A percentile compares a stretch with the other conserved stretches of the same genome.
Conservation (phyloP, 2,329 filamentous ascomycete species). For the Alternaria ethzedia region DNA sequence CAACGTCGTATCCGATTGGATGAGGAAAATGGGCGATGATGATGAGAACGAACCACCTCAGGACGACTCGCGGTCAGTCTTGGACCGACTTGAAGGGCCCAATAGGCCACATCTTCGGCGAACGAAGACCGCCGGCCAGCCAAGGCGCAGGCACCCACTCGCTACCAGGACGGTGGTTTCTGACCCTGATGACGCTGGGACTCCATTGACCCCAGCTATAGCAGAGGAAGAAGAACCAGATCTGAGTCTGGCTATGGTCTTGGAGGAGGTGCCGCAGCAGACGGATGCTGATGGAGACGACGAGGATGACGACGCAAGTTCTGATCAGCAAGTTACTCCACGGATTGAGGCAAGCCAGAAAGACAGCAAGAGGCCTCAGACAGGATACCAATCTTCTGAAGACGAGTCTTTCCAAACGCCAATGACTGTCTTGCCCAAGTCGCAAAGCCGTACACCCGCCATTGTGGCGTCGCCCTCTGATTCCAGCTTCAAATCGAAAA, state of each 20-base stretch:
- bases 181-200: constrained; percentile 58
- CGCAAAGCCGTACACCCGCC: constrained; percentile 35
- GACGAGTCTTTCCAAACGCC: constrained; percentile 55
- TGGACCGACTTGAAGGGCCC: constrained; percentile 64
- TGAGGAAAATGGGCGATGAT: constrained; percentile 70
- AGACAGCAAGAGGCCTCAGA: constrained; percentile 32
- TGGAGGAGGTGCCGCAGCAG: constrained; percentile 60
- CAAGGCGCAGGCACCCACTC: constrained; percentile 55
- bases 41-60: constrained; percentile 68
- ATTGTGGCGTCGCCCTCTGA: constrained; percentile 34
- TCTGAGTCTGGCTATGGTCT: constrained; percentile 47
- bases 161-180: constrained; percentile 62
- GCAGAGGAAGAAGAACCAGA: constrained; percentile 55
- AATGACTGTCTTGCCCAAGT: constrained; percentile 38
- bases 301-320: constrained; percentile 61
- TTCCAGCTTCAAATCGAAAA: constrained; percentile 42
- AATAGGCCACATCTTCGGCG: constrained; percentile 60
- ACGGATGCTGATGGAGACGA: constrained; percentile 90
- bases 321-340: constrained; percentile 29
- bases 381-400: constrained; percentile 45
- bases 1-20: constrained; percentile 87
- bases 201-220: constrained; percentile 44
- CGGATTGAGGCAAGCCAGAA: constrained; percentile 28
- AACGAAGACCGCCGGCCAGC: constrained; percentile 51
- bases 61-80: constrained; percentile 65